Base-by-base conservation (phyloP, 805 yeast genomes). In the Saccharomycopsis fodiens region DNA sequence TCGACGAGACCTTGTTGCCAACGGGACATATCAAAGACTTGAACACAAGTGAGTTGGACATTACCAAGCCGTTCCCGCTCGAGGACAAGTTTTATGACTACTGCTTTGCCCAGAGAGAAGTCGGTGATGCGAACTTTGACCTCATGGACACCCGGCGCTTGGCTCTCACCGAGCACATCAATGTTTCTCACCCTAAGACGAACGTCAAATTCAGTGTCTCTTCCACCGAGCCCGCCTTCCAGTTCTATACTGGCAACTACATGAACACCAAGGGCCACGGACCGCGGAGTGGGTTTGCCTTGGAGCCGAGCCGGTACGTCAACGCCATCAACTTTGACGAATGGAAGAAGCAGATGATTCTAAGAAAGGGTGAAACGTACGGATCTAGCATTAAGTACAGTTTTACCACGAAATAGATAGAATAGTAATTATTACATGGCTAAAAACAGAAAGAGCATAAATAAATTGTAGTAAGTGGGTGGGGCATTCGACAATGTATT, bases 141-240 rank as follows among this genome's bases (percentile, higher is more conserved):
- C 46, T 47, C 3, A 57, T 73, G 16, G 83, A 78, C 56, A 76
- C 84, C 8, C 65, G 82, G 45, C n/a, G 45, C 4, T 43, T 51
- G 3, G 58, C 58, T 16, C 57, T 72, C 49, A 59, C 54, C 39
- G 52, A 62, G 21, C 62, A 76, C 20, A 60, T 70, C 27, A 68
- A 64, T 53, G 74, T 77, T 7, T 58, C 58, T 21, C 71, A 73
- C 52, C 73, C 78, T 13, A 62, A 61, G 19, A 61, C 78, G 3
- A 59, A 63, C 5, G 55, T 71, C 41, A 61, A 64, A 39, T 55
- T 80, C 34, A 59, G 60, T 17, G 71, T 73, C 6, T 55, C 59
- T 15, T 66, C 83, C 5, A 80, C 86, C 3, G 87, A 80, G 48
- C 87, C 86, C 4, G 64, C 78, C 2, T 78, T 75, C 66, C 85